Conservation (phyloP, 176 grass and related monocot species). For the Chrysopogon serrulatus region DNA sequence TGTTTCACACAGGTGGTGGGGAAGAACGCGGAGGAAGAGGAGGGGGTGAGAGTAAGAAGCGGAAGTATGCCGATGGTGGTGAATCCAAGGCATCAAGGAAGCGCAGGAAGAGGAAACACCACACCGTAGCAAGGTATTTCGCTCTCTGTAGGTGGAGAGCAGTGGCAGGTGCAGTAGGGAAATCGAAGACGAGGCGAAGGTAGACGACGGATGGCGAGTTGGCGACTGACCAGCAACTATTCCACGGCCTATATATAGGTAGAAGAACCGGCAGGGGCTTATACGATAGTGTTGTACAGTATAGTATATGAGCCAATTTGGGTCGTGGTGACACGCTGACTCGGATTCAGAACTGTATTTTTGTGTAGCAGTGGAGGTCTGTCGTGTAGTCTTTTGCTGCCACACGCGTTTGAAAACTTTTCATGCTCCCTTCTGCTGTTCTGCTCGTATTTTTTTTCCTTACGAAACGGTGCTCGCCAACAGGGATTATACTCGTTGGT, state of each 20-base stretch:
- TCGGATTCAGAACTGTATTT: too few species aligned
- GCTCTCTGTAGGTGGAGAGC: neutral
- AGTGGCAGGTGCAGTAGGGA: neutral
- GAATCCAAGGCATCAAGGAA: neutral
- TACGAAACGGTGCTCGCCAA: too few species aligned
- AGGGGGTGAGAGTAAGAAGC: neutral
- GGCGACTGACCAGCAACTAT: neutral
- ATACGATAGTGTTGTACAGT: too few species aligned
- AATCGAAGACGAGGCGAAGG: neutral
- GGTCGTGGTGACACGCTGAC: too few species aligned
- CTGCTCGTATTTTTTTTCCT: too few species aligned
- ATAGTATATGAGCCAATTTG: too few species aligned
- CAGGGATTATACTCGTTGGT: too few species aligned
- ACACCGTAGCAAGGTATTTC: neutral
- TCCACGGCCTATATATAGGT: neutral
- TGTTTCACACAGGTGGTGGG: conserved; percentile 11
- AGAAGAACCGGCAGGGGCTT: neutral
- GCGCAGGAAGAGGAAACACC: neutral
- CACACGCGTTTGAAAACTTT: too few species aligned
- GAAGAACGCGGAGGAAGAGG: neutral
- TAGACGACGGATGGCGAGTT: neutral
- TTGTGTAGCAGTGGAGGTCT: too few species aligned
- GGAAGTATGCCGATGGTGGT: neutral
- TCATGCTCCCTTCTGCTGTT: too few species aligned
- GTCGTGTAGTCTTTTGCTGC: too few species aligned